phyloP scores from a whole-genome alignment of 306 rosid species.

The Cucurbita argyrosperma region DNA sequence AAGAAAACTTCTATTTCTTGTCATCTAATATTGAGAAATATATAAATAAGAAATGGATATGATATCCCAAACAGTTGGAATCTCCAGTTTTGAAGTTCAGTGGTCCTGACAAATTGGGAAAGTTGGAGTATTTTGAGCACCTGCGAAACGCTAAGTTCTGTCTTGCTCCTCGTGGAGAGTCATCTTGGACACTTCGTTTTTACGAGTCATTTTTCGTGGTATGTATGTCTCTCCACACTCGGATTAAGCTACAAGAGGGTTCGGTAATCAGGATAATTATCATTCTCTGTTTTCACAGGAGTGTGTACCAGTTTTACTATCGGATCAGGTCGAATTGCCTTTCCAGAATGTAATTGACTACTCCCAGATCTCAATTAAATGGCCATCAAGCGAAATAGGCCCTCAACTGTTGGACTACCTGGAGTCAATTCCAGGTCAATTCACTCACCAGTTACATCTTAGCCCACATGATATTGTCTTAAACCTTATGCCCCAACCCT shows the following conservation, averaged over 20 bases:
- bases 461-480: constrained; percentile 1
- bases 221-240: constrained; percentile 16
- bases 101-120: constrained; percentile 61
- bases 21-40: constrained; percentile 1
- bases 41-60: constrained; percentile 17
- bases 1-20: not conserved
- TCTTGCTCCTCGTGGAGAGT: constrained; percentile 93
- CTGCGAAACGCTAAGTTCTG: constrained; percentile 79
- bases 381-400: constrained; percentile 82
- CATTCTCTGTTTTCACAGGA: constrained; percentile 39
- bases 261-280: constrained; percentile 4
- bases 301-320: constrained; percentile 81
- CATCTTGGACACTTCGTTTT: constrained; percentile 96
- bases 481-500: not conserved
- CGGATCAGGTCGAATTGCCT: constrained; percentile 79
- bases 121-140: constrained; percentile 75
- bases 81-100: constrained; percentile 90
- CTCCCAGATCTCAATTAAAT: constrained; percentile 75
- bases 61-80: constrained; percentile 71
- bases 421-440: constrained; percentile 77
- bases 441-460: constrained; percentile 1
- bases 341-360: constrained; percentile 88
- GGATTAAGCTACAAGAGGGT: not conserved
- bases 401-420: constrained; percentile 72
- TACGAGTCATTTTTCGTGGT: constrained; percentile 94